Conservation (phyloP, 2,329 filamentous ascomycete genomes). For the Colletotrichum sidae region DNA sequence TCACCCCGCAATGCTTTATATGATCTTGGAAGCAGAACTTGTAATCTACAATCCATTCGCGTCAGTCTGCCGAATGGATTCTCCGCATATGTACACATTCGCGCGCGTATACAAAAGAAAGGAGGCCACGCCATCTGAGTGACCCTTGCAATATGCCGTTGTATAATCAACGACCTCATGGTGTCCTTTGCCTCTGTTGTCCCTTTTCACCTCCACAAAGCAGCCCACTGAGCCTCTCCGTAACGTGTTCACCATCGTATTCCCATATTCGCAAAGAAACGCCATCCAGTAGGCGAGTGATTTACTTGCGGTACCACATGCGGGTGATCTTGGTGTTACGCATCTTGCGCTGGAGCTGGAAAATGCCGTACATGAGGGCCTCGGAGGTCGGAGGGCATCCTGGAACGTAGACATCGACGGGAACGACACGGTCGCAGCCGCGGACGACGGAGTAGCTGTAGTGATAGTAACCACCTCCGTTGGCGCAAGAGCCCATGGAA, state of each 20-base stretch:
- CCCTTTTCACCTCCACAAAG: neutral
- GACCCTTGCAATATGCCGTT: slow-evolving; percentile 14
- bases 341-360: slow-evolving; percentile 84
- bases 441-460: slow-evolving; percentile 82
- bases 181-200: neutral
- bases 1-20: neutral
- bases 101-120: slow-evolving; percentile 34
- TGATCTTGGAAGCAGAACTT: slow-evolving; percentile 32
- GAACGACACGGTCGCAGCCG: slow-evolving; percentile 81
- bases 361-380: slow-evolving; percentile 76
- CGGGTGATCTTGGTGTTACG: slow-evolving; percentile 66
- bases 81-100: slow-evolving; percentile 37
- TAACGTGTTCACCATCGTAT: neutral
- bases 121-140: slow-evolving; percentile 23
- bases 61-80: slow-evolving; percentile 33
- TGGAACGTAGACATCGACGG: slow-evolving; percentile 84
- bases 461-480: slow-evolving; percentile 88
- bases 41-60: slow-evolving; percentile 37
- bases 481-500: slow-evolving; percentile 87
- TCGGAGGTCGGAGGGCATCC: slow-evolving; percentile 75
- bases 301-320: slow-evolving; percentile 70
- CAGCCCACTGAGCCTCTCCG: neutral
- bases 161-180: neutral
- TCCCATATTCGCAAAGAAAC: neutral
- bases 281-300: neutral